These are phyloP conservation scores for Verticillium zaregamsianum DNA, from an alignment of 2,329 filamentous ascomycete species.

Conservation along the genomic window DNA sequence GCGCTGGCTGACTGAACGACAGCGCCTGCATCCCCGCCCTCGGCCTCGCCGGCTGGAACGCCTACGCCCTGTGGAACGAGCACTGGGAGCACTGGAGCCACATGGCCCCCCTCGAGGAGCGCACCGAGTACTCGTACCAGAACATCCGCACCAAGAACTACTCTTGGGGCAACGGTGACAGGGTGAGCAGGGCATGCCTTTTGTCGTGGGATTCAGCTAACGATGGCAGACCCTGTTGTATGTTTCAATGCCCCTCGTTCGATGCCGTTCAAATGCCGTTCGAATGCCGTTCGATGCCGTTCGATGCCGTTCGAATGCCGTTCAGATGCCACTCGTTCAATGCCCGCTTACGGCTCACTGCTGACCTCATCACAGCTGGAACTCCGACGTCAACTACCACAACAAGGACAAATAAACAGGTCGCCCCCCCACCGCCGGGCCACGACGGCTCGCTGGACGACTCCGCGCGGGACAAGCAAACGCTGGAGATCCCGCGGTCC, in stretches of 20 bases:
- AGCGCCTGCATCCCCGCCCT: conserved; percentile 75
- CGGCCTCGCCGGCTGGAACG: conserved; percentile 70
- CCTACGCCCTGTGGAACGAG: conserved; percentile 86
- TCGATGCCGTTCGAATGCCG: no score
- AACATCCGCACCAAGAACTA: conserved; percentile 97
- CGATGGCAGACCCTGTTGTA: conserved; percentile 58
- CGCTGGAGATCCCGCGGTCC: background rate
- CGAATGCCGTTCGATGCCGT: no score
- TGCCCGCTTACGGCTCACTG: background rate
- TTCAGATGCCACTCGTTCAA: conserved; percentile 18
- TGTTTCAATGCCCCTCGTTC: conserved; percentile 29
- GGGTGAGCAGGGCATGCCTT: conserved; percentile 52
- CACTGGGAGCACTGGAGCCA: conserved; percentile 97
- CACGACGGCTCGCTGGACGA: background rate
- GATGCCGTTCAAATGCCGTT: no score
- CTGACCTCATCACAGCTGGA: conserved; percentile 65
- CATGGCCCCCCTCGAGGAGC: conserved; percentile 83
- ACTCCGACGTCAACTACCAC: conserved; percentile 93
- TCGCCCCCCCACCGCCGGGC: background rate
- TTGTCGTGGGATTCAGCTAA: conserved; percentile 2
- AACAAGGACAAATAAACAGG: conserved; percentile 71
- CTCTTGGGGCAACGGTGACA: conserved; percentile 92
- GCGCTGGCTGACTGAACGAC: conserved; percentile 18
- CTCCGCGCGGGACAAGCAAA: background rate
- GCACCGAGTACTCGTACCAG: conserved; percentile 91